A percentile compares a stretch with the other conserved stretches of the same genome.
Conservation (phyloP, 192 early-diverging fungal genomes). For the Dimargaris verticillata region DNA sequence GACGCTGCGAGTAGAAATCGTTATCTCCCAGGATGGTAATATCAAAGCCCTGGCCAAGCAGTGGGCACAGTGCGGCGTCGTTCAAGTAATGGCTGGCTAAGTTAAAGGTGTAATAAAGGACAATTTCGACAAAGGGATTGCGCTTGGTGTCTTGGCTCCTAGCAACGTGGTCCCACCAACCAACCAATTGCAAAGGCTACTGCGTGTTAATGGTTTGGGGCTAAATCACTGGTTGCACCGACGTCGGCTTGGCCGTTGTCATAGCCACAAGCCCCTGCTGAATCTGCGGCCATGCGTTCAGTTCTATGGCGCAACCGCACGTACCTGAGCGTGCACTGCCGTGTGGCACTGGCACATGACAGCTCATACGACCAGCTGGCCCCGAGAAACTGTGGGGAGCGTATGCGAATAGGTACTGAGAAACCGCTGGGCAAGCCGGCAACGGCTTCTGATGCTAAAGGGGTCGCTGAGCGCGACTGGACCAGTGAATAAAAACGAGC, state of each 20-base stretch:
- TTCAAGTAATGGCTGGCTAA: slow-evolving; percentile 21
- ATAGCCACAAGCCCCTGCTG: too few relatives aligned
- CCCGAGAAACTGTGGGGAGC: too few relatives aligned
- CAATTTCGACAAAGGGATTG: slow-evolving; percentile 54
- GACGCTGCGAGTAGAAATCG: slow-evolving; percentile 97
- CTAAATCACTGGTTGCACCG: too few relatives aligned
- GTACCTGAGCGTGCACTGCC: too few relatives aligned
- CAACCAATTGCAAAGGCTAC: too few relatives aligned
- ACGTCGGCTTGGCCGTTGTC: too few relatives aligned
- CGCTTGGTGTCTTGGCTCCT: slow-evolving; percentile 17
- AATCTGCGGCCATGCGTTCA: too few relatives aligned
- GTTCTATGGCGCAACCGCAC: too few relatives aligned
- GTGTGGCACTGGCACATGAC: too few relatives aligned
- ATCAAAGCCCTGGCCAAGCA: slow-evolving; percentile 33
- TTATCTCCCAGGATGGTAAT: slow-evolving; percentile 81
- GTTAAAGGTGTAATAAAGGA: slow-evolving; percentile 27
- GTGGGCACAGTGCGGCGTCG: too few relatives aligned
- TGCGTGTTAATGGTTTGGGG: background rate
- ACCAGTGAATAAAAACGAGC: slow-evolving; percentile 73
- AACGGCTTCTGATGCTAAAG: background rate
- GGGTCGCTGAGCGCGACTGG: slow-evolving; percentile 13
- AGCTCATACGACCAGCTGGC: too few relatives aligned
- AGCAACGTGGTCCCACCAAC: background rate
- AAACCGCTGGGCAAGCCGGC: slow-evolving; percentile 32
- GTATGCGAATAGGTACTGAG: too few relatives aligned